Base-by-base conservation (phyloP, 176 grass and related monocot species). In the Zea luxurians region DNA sequence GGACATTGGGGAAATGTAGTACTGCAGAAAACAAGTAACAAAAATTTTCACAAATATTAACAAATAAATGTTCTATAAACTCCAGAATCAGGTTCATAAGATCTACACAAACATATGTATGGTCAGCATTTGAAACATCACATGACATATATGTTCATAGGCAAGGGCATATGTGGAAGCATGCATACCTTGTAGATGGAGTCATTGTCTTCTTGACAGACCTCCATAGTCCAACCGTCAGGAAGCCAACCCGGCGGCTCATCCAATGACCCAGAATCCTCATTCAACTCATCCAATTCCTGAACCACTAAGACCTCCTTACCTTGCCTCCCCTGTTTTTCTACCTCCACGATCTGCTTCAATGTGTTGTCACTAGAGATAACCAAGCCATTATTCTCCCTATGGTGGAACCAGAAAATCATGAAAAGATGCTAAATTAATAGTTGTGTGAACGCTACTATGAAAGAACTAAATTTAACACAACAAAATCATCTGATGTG, bases 181-280 rank as follows among this genome's bases (percentile, higher is more conserved):
- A 40, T 42, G 37, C 49, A 46, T 91, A 91, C 90, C 81, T 49
- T 46, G 71, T 82, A 84, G 27, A 68, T 86, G 12, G 48, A 71
- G 4, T 81, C 81, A 5, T 13, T 66, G 10, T 78, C 75, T 7
- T 54, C 84, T 48, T 13, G 60, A 36, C 59, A 76, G 41, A 82
- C 78, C 65, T 89, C 84, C 78, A 89, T 84, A 74, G 82, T 82
- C 90, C 90, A 93, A 43, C 90, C 90, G 7, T 93, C 90, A 47
- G 90, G 90, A 46, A 93, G 68, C 90, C 90, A 93, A 35, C 73
- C 74, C 1, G 84, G 86, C 3, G 68, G 73, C 36, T 86, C 79
- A 44, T 73, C 63, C 36, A 67, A 17, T 0, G 55, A 18, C 11
- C 67, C 27, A 1, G 2, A 41, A 54, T 84, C 70, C 48, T 80